These are phyloP conservation scores for Phytophthora uliginosa DNA, from an alignment of 352 stramenopile genomes.

Conservation along the genomic window DNA sequence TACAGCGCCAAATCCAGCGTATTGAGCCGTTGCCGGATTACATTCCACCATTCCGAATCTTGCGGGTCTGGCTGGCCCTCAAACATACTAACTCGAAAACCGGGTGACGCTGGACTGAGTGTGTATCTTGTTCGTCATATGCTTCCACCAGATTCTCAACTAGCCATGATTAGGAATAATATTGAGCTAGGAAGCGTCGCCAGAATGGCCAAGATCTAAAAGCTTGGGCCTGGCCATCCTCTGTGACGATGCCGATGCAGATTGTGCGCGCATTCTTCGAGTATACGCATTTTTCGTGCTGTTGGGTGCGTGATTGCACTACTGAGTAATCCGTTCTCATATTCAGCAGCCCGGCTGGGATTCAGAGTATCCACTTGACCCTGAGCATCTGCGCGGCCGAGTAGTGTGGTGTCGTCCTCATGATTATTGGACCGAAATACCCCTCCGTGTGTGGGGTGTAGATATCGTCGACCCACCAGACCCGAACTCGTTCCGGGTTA, in stretches of 20 bases:
- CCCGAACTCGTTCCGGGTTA: background rate
- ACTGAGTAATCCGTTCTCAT: background rate
- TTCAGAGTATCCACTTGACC: background rate
- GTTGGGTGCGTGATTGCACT: background rate
- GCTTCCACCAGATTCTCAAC: background rate
- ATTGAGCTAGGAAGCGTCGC: background rate
- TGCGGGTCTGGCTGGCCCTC: background rate
- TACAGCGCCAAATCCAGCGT: background rate
- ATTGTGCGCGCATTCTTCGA: background rate
- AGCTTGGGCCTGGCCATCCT: background rate
- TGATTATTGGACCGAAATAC: background rate
- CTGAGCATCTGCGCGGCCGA: background rate
- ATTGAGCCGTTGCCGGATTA: background rate
- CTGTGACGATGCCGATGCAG: background rate
- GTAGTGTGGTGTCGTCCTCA: background rate
- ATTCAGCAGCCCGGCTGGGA: background rate
- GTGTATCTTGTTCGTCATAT: too few species aligned
- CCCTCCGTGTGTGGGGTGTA: background rate
- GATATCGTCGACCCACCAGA: background rate
- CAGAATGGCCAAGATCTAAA: background rate
- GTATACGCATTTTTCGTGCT: background rate
- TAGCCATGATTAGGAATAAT: background rate
- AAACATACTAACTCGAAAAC: background rate
- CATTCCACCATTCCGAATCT: background rate
- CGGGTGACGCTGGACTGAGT: background rate